Conservation (phyloP, 495 filamentous ascomycete genomes). For the Hyaloscypha variabilis region DNA sequence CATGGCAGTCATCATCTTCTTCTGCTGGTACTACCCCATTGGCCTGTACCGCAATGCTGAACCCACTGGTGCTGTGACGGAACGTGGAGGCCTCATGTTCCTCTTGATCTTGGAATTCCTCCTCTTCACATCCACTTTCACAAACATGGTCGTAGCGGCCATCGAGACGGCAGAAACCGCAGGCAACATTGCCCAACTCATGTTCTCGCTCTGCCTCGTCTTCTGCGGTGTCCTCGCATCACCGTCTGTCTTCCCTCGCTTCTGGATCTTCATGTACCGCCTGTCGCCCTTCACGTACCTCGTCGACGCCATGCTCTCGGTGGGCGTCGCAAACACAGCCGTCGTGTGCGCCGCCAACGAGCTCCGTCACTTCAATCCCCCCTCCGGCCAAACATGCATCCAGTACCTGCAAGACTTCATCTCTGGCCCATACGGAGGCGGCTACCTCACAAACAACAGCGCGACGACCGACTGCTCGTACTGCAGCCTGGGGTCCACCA, state of each 20-base stretch:
- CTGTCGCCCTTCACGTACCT: slow-evolving; percentile 71
- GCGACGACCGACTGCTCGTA: slow-evolving; percentile 57
- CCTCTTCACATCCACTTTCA: slow-evolving; percentile 69
- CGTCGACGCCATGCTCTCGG: slow-evolving; percentile 50
- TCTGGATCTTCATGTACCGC: slow-evolving; percentile 87
- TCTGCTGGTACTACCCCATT: slow-evolving; percentile 55
- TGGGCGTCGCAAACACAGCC: slow-evolving; percentile 43
- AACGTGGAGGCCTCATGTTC: slow-evolving; percentile 25
- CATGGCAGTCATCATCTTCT: slow-evolving; percentile 67
- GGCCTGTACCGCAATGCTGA: slow-evolving; percentile 59
- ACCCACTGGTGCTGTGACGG: slow-evolving; percentile 43
- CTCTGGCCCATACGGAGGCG: slow-evolving; percentile 34
- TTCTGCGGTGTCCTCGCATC: slow-evolving; percentile 68
- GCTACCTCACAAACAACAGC: slow-evolving; percentile 53
- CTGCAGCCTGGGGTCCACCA: slow-evolving; percentile 61
- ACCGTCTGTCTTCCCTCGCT: slow-evolving; percentile 60
- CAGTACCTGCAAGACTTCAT: slow-evolving; percentile 57
- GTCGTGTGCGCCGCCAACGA: slow-evolving; percentile 67
- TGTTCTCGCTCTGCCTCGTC: slow-evolving; percentile 60
- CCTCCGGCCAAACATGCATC: slow-evolving; percentile 52
- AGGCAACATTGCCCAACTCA: slow-evolving; percentile 55
- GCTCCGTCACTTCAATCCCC: slow-evolving; percentile 54
- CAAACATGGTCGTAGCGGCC: slow-evolving; percentile 51
- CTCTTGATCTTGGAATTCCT: slow-evolving; percentile 47
- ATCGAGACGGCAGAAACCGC: slow-evolving; percentile 53